Evolutionary conservation across 164 flowering plant species (phyloP), one percentile per base, ranked within the genome.

Genomic region (Umbellularia californica): DNA sequence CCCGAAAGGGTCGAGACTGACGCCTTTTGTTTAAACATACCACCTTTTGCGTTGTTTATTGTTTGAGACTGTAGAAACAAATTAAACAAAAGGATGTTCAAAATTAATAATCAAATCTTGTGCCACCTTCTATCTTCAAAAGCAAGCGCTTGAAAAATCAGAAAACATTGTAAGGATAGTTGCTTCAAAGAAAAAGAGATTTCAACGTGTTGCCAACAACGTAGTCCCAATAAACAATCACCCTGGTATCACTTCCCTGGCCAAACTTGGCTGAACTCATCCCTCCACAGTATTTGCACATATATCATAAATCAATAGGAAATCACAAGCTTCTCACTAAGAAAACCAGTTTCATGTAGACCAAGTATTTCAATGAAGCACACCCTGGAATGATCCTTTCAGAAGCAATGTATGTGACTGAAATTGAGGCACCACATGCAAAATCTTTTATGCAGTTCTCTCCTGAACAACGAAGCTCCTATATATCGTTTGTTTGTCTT

Each of bases 241-340:
- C 99, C 70, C 81, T 78, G 24, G 97, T 95, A 75, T 95, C 99
- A 82, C 98, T 93, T 84, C 93, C 99, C 23, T 91, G 80, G 19
- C 97, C 98, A 52, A 97, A 93, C 80, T 95, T 95, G 13, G 99
- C 99, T 58, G 99, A 93, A 79, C 98, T 95, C 98, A 95, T 95
- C 33, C 98, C 97, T n/a, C 99, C 99, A 74, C 97, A 97, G 79
- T 95, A 95, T 71, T 97, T 95, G 86, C 33, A 24, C 28, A 24
- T 64, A 24, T 19, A 71, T 6, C 15, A 20, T 17, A 20, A 58
- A 30, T 3, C 20, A 30, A 20, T 23, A 24, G 12, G 50, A 27
- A 14, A 24, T 58, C 23, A 71, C 23, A 11, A 52, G 14, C 6
- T 33, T 13, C 30, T 71, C 74, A 19, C 3, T n/a, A 12, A 69